Evolutionary conservation across 257 asterid species (phyloP).

Genomic region (Handroanthus guayacan): DNA sequence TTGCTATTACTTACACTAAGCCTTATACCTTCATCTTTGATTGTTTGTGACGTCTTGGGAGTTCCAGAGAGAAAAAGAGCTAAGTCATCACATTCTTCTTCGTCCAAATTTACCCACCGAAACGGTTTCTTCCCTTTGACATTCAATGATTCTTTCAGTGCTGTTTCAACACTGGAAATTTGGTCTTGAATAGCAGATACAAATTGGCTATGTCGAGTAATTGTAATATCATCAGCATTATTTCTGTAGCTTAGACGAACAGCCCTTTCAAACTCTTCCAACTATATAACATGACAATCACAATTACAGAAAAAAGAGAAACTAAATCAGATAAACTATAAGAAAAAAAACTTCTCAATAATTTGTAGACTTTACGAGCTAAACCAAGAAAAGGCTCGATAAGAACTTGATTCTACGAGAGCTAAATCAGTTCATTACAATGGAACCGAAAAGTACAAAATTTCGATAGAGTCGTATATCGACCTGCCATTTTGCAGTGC

Average conservation of each 20-base stretch:
- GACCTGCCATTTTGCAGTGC: conserved; percentile 98
- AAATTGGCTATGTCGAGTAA: conserved; percentile 74
- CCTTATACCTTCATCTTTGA: conserved; percentile 42
- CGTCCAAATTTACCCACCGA: conserved; percentile 78
- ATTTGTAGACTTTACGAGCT: background rate
- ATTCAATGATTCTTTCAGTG: conserved; percentile 60
- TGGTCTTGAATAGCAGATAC: conserved; percentile 73
- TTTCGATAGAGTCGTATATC: conserved; percentile 10
- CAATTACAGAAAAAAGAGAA: background rate
- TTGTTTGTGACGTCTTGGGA: conserved; percentile 40
- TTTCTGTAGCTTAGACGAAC: conserved; percentile 79
- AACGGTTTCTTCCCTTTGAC: conserved; percentile 66
- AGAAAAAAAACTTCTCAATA: conserved; percentile 13
- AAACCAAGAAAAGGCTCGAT: background rate
- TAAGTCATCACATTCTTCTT: conserved; percentile 75
- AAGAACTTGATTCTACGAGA: background rate
- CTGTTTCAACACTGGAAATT: conserved; percentile 65
- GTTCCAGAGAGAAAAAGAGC: conserved; percentile 82
- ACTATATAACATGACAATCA: conserved; percentile 48
- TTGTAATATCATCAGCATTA: conserved; percentile 64
- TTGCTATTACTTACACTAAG: conserved; percentile 30
- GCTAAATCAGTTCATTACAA: background rate
- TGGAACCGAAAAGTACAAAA: background rate
- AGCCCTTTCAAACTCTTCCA: conserved; percentile 93
- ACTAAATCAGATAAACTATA: conserved; percentile 26